Conservation (phyloP, 2,329 filamentous ascomycete species). For the Pseudomassariella vexata region DNA sequence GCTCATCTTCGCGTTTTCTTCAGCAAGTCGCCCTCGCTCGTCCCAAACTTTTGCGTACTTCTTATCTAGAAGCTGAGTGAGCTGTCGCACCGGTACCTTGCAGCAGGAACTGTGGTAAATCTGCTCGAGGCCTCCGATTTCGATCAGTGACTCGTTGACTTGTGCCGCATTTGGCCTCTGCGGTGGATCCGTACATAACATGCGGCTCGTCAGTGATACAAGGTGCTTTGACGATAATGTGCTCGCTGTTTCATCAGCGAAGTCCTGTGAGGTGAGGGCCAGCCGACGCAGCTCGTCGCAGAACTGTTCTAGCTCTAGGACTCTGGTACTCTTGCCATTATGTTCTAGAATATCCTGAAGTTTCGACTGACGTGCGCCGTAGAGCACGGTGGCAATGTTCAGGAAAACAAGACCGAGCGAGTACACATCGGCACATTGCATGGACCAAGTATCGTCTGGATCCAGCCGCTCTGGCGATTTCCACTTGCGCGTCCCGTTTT, state of each 20-base stretch:
- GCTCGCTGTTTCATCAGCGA: conserved; percentile 28
- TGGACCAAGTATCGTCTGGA: conserved; percentile 31
- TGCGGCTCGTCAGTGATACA: conserved; percentile 28
- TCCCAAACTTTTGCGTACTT: conserved; percentile 19
- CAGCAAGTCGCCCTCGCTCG: conserved; percentile 18
- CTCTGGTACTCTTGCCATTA: conserved; percentile 17
- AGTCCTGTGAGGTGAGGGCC: conserved; percentile 30
- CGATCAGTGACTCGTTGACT: conserved; percentile 34
- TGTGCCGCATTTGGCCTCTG: conserved; percentile 27
- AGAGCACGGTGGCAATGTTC: conserved; percentile 37
- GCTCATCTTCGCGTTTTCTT: conserved; percentile 26
- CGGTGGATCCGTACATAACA: conserved; percentile 27
- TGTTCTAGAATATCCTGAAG: conserved; percentile 32
- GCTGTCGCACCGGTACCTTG: conserved; percentile 27
- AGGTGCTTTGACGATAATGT: conserved; percentile 35
- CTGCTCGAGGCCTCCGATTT: conserved; percentile 40
- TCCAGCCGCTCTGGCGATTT: conserved; percentile 37
- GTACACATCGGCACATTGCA: conserved; percentile 42
- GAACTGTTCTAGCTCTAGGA: conserved; percentile 28
- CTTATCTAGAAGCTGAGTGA: conserved; percentile 29
- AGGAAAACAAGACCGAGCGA: conserved; percentile 41
- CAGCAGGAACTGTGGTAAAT: conserved; percentile 41
- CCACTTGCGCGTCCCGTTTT: conserved; percentile 37
- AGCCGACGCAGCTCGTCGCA: conserved; percentile 26
- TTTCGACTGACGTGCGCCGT: conserved; percentile 30